Percentiles rank a stretch among this genome's conserved stretches.
These are phyloP conservation scores for Arabidopsis lyrata DNA, from an alignment of 441 rosid genomes.

Conservation along the genomic window DNA sequence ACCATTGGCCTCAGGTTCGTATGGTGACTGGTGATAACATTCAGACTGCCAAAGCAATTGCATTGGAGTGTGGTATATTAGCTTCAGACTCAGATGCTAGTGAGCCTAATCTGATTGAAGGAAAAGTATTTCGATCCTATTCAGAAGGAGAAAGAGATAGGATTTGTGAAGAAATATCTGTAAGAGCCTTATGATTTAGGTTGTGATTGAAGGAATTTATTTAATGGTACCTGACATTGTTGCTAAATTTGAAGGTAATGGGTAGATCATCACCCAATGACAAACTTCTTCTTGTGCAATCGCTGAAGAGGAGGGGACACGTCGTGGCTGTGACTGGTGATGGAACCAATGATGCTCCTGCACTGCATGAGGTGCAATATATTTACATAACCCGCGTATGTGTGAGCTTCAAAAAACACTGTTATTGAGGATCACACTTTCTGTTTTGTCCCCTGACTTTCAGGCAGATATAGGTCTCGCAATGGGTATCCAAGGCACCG, in stretches of 20 bases:
- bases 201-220: conserved; percentile 24
- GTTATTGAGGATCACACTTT: conserved; percentile 3
- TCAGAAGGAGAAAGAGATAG: conserved; percentile 67
- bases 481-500: conserved; percentile 99
- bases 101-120: conserved; percentile 83
- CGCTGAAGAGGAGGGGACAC: conserved; percentile 76
- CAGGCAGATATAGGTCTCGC: conserved; percentile 99
- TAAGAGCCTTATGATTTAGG: conserved; percentile 44
- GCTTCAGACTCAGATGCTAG: conserved; percentile 63
- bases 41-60: conserved; percentile 95
- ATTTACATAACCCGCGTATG: conserved; percentile 2
- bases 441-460: conserved; percentile 22
- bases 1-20: conserved; percentile 67
- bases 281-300: conserved; percentile 95
- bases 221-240: conserved; percentile 24
- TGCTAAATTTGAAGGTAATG: conserved; percentile 74
- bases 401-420: not conserved
- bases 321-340: conserved; percentile 99
- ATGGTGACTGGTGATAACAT: conserved; percentile 98
- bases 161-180: conserved; percentile 76
- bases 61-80: conserved; percentile 93
- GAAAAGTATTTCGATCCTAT: conserved; percentile 71
- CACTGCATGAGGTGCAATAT: conserved; percentile 82
- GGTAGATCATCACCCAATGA: conserved; percentile 96
- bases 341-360: conserved; percentile 99